Conservation (phyloP, 1,284 basidiomycete species). For the Ustilago esculenta region DNA sequence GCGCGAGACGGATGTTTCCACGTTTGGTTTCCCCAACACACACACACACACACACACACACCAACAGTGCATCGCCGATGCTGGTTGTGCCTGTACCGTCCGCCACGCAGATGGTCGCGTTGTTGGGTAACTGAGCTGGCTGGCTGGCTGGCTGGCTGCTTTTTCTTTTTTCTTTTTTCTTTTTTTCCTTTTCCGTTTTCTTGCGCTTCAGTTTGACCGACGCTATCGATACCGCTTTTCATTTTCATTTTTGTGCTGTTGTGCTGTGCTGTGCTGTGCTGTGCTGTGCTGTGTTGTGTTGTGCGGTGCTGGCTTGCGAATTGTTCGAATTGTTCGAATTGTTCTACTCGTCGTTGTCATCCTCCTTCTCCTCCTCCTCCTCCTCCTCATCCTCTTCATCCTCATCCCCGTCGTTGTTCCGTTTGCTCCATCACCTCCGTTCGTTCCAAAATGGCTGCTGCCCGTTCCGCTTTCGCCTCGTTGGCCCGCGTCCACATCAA, state of each 20-base stretch:
- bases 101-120: too few species aligned
- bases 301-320: too few species aligned
- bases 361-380: not conserved
- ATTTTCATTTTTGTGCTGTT: too few species aligned
- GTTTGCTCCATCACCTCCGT: not conserved
- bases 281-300: too few species aligned
- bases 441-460: slow-evolving; percentile 30
- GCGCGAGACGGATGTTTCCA: too few species aligned
- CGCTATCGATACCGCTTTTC: too few species aligned
- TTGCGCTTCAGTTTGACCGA: too few species aligned
- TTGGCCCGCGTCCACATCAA: slow-evolving; percentile 41
- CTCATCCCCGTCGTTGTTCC: not conserved
- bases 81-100: not conserved
- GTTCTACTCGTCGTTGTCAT: not conserved
- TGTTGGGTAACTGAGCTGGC: not conserved
- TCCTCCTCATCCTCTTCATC: slow-evolving; percentile 2
- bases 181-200: slow-evolving; percentile 1
- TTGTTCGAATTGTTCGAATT: not conserved
- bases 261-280: too few species aligned
- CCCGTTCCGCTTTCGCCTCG: slow-evolving; percentile 47
- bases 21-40: not conserved
- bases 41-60: too few species aligned
- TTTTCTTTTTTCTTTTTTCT: not conserved
- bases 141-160: too few species aligned
- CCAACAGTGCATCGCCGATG: too few species aligned